Percentiles rank a stretch among this genome's conserved stretches.
Evolutionary conservation across 176 grass and related monocot species (phyloP).

Genomic region (Hordeum marinum): DNA sequence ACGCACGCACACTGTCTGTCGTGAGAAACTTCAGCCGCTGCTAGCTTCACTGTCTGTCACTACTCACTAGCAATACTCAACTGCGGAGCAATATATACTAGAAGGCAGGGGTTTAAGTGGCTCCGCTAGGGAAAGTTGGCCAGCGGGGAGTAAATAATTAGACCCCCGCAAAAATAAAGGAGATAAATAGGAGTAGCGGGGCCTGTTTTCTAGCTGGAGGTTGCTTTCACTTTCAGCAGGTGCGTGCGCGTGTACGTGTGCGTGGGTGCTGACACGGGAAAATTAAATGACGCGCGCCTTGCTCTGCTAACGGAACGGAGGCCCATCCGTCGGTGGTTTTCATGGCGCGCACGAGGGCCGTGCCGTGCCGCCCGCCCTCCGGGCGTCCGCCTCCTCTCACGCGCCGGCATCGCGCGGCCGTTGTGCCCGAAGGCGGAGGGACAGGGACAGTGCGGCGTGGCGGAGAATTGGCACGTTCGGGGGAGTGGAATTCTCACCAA

Average conservation of each 20-base stretch:
- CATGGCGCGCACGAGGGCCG: slow-evolving; percentile 7
- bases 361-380: neutral
- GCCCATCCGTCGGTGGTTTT: neutral
- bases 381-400: neutral
- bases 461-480: neutral
- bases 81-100: neutral
- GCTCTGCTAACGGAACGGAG: neutral
- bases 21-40: neutral
- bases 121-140: neutral
- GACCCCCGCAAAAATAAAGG: no score
- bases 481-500: neutral
- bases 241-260: neutral
- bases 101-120: neutral
- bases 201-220: no score
- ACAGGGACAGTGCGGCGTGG: neutral
- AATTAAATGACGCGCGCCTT: neutral
- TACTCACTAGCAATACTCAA: neutral
- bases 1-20: neutral
- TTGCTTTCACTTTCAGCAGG: no score
- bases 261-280: neutral
- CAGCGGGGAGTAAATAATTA: no score
- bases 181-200: no score
- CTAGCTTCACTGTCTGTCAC: neutral
- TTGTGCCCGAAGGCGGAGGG: neutral
- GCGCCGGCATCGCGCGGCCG: neutral